Evolutionary conservation across 2,329 filamentous ascomycete genomes (phyloP).

Genomic region (Lecanicillium sp.): DNA sequence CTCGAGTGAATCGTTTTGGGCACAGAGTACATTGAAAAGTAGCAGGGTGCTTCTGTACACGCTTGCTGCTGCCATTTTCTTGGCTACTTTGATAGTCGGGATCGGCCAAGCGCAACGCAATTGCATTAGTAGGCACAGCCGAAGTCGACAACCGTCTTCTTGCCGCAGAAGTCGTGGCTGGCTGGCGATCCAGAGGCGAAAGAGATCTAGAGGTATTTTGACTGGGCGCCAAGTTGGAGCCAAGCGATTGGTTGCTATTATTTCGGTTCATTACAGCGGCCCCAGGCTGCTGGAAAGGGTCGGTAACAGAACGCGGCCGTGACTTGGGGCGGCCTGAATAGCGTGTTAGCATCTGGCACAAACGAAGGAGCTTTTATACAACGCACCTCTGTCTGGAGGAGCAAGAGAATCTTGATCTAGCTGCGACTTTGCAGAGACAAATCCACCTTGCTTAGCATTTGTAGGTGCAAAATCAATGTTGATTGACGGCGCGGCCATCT

Average conservation of each 20-base stretch:
- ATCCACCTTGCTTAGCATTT: slow-evolving; percentile 35
- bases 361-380: slow-evolving; percentile 2
- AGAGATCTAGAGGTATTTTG: slow-evolving; percentile 46
- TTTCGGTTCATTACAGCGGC: slow-evolving; percentile 28
- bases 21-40: slow-evolving; percentile 93
- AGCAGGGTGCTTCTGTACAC: slow-evolving; percentile 94
- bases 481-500: slow-evolving; percentile 88
- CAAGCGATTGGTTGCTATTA: slow-evolving; percentile 31
- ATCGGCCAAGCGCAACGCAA: slow-evolving; percentile 87
- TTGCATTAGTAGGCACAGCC: slow-evolving; percentile 51
- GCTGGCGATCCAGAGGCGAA: slow-evolving; percentile 49
- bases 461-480: slow-evolving; percentile 88
- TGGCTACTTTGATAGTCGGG: slow-evolving; percentile 69
- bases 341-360: slow-evolving; percentile 4
- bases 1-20: slow-evolving; percentile 90
- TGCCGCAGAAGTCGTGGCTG: slow-evolving; percentile 26
- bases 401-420: slow-evolving; percentile 72
- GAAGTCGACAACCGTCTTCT: slow-evolving; percentile 53
- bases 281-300: slow-evolving; percentile 46
- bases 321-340: slow-evolving; percentile 35
- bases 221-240: slow-evolving; percentile 33
- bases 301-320: slow-evolving; percentile 49
- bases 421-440: slow-evolving; percentile 48
- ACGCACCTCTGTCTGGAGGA: slow-evolving; percentile 63
- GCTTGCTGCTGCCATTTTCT: slow-evolving; percentile 56